These are phyloP conservation scores for Hypoxylon intermedium DNA, from an alignment of 495 filamentous ascomycete species.

Conservation along the genomic window DNA sequence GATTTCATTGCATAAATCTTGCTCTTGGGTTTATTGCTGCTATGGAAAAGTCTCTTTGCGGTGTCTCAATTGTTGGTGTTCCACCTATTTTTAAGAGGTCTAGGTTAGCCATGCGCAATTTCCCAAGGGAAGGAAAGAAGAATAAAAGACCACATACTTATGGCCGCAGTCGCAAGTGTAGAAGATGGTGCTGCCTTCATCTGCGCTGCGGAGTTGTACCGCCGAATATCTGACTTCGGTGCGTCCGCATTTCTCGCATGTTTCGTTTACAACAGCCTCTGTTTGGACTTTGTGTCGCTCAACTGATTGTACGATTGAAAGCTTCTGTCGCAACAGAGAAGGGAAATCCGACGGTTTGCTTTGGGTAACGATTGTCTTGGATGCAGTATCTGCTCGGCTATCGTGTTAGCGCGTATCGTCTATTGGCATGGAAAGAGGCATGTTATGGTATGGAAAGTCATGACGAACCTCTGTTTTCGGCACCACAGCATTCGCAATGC, in stretches of 20 bases:
- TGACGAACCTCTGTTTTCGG: constrained; percentile 75
- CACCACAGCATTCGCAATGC: constrained; percentile 83
- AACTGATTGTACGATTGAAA: constrained; percentile 84
- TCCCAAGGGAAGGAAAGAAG: not conserved
- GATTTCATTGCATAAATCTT: constrained; percentile 23
- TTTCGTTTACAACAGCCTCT: constrained; percentile 69
- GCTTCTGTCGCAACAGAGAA: constrained; percentile 80
- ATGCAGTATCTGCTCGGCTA: constrained; percentile 69
- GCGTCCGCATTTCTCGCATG: constrained; percentile 81
- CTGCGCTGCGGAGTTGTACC: constrained; percentile 86
- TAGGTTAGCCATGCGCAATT: constrained; percentile 40
- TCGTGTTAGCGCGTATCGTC: constrained; percentile 15
- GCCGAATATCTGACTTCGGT: constrained; percentile 85
- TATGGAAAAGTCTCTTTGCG: constrained; percentile 13
- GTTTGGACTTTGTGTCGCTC: constrained; percentile 80
- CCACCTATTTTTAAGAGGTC: constrained; percentile 57
- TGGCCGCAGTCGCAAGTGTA: constrained; percentile 85
- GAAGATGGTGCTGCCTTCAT: constrained; percentile 93
- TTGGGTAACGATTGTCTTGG: constrained; percentile 79
- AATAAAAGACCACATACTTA: too few relatives aligned
- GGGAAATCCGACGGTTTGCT: constrained; percentile 89
- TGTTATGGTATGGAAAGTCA: not conserved
- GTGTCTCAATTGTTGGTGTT: constrained; percentile 64
- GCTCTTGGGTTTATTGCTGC: constrained; percentile 1
- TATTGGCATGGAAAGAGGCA: not conserved